These are phyloP conservation scores for Fonsecaea multimorphosa DNA, from an alignment of 2,329 filamentous ascomycete species.

Conservation along the genomic window DNA sequence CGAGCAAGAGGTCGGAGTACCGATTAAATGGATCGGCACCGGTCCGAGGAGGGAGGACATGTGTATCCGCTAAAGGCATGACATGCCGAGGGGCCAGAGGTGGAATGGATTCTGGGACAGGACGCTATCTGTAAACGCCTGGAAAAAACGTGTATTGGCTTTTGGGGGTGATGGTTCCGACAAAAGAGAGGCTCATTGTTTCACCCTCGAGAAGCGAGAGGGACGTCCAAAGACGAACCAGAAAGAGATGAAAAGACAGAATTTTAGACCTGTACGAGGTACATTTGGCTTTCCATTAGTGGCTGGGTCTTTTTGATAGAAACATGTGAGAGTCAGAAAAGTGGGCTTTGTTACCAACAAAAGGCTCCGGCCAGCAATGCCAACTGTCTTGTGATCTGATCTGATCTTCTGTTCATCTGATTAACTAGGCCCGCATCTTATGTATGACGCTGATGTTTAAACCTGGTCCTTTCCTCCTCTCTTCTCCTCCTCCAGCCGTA, in stretches of 20 bases:
- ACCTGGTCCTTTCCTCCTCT: neutral
- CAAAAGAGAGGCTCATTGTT: neutral
- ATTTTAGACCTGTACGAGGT: constrained; percentile 2
- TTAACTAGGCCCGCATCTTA: constrained; percentile 2
- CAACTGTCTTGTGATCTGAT: constrained; percentile 2
- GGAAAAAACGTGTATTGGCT: neutral
- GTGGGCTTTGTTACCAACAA: neutral
- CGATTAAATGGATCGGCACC: constrained; percentile 68
- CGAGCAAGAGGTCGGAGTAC: constrained; percentile 62
- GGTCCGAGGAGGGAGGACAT: constrained; percentile 67
- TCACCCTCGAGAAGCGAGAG: neutral
- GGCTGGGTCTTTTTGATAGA: constrained; percentile 1
- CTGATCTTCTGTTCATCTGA: neutral
- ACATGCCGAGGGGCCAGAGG: no score
- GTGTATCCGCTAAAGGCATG: constrained; percentile 55
- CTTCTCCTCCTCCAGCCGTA: neutral
- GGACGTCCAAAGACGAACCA: neutral
- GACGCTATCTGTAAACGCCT: neutral
- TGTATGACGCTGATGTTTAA: neutral
- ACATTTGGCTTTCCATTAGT: constrained; percentile 2
- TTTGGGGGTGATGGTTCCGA: neutral
- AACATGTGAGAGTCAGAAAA: neutral
- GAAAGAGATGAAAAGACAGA: neutral
- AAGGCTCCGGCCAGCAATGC: constrained; percentile 12
- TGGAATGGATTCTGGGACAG: neutral